Evolutionary conservation across 176 grass and related monocot genomes (phyloP).

Genomic region (Pharus latifolius): DNA sequence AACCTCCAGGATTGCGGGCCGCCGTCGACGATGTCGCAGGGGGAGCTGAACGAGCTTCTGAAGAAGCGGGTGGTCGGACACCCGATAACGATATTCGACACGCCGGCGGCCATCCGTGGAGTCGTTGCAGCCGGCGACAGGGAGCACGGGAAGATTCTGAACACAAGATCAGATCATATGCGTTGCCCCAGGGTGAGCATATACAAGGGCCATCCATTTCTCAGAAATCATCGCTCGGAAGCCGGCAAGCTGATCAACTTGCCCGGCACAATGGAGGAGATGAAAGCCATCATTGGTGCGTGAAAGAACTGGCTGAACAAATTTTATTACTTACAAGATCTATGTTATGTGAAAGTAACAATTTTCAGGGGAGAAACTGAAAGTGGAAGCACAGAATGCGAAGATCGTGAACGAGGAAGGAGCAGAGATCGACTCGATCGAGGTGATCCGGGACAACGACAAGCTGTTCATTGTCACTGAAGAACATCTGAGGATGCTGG

Average conservation of each 20-base stretch:
- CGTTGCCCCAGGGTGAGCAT: conserved; percentile 54
- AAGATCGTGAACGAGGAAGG: conserved; percentile 51
- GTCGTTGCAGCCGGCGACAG: background rate
- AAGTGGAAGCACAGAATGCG: conserved; percentile 15
- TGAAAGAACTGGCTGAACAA: background rate
- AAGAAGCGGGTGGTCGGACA: conserved; percentile 41
- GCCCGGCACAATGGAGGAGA: conserved; percentile 63
- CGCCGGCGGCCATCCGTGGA: background rate
- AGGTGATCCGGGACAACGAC: conserved; percentile 83
- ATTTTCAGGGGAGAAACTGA: conserved; percentile 61
- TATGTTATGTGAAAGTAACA: background rate
- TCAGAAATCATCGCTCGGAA: conserved; percentile 41
- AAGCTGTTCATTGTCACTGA: conserved; percentile 58
- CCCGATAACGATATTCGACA: conserved; percentile 37
- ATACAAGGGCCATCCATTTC: conserved; percentile 64
- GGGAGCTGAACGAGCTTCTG: conserved; percentile 33
- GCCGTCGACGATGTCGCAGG: conserved; percentile 1
- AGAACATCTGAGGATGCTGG: conserved; percentile 12
- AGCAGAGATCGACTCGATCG: conserved; percentile 61
- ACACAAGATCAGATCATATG: background rate
- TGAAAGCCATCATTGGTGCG: conserved; percentile 51
- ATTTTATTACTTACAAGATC: background rate
- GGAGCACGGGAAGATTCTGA: background rate
- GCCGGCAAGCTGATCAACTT: conserved; percentile 67
- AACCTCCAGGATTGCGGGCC: background rate